Base-by-base conservation (phyloP, 2,329 filamentous ascomycete species). In the Hymenoscyphus salicellus region DNA sequence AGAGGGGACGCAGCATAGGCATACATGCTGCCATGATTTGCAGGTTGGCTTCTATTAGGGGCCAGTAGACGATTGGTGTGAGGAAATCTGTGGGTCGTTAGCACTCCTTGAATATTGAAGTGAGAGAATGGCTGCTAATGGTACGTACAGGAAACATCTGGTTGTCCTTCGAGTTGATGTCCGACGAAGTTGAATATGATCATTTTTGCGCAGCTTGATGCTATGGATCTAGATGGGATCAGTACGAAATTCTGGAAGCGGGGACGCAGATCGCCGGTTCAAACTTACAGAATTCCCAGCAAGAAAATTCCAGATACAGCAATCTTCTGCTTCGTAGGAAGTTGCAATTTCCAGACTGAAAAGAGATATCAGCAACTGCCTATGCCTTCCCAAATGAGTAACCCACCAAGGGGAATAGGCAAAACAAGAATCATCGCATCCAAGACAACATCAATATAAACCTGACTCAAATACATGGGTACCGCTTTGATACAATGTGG, bases 11-110 rank as follows among this genome's bases (percentile, higher is more conserved):
- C 20, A 82, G 74, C 23, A 79, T 77, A 0, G 78, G 78, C 0
- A 80, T 65, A 0, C 75, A 79, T 7, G 77, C 78, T 1, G 79
- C 78, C 1, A 79, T 72, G 57, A 79, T 78, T 4, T 78, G 79
- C 3, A 80, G 70, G 33, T 76, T 76, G 17, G 80, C 73, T 64
- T 81, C 78, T 43, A 80, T 75, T 62, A 75, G 77, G 65, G 78
- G 77, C 78, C 78, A 81, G 23, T 62, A 62, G n/a, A 56, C 52
- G 11, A 55, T 56, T 16, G 36, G 60, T 10, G 49, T 62, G 23
- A 62, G 52, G 36, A 55, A 56, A 6, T 55, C 49, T 57, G 11
- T n/a, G 7, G 7, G 8, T 26, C 10, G 14, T 17, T 33, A 23
- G 28, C 14, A 8, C 11, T 14, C 7, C 5, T 30, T 8, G 28